These are phyloP conservation scores for Cercis canadensis DNA, from an alignment of 306 rosid genomes.

Conservation along the genomic window DNA sequence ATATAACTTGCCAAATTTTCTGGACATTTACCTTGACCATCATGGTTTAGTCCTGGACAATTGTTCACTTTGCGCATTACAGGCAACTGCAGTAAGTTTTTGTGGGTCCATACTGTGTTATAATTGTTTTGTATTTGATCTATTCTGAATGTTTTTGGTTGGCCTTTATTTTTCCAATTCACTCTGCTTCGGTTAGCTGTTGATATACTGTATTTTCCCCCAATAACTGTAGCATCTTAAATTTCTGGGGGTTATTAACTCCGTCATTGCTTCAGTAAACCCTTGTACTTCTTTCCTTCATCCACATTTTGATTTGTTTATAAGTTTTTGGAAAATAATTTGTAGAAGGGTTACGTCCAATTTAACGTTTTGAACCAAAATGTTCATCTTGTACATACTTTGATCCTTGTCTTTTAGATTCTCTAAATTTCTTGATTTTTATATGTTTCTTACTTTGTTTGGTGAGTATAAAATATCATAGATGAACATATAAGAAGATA, in stretches of 20 bases:
- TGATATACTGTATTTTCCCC: conserved; percentile 31
- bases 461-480: neutral
- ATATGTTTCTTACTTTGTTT: too few species aligned
- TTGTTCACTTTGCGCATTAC: conserved; percentile 67
- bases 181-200: conserved; percentile 31
- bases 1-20: conserved; percentile 79
- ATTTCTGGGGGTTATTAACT: neutral
- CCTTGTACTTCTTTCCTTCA: neutral
- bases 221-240: neutral
- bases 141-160: conserved; percentile 37
- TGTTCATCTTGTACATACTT: neutral
- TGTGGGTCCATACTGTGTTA: conserved; percentile 32
- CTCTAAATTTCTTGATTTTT: too few species aligned
- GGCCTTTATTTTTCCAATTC: conserved; percentile 32
- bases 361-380: neutral
- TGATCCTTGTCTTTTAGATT: too few species aligned
- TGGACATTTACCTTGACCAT: conserved; percentile 87
- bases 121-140: conserved; percentile 35
- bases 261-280: neutral
- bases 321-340: neutral
- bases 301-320: too few species aligned
- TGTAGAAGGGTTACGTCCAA: neutral
- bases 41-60: conserved; percentile 63
- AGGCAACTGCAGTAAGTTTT: conserved; percentile 87
- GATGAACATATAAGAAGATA: neutral